phyloP scores from a whole-genome alignment of 371 early-diverging fungal genomes.

The Mortierella sp. region DNA sequence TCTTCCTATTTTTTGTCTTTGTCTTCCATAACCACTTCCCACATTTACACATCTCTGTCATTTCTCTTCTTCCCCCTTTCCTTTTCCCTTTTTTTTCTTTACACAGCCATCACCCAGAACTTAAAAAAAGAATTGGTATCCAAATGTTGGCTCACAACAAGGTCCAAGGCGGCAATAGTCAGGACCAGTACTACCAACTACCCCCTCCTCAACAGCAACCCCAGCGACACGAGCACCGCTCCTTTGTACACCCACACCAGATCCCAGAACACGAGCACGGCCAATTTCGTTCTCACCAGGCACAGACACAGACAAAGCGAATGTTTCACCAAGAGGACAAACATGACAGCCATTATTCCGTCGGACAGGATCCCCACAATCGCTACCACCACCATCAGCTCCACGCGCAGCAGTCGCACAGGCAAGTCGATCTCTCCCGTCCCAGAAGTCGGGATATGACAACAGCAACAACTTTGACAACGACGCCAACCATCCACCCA shows the following conservation, averaged over 20 bases:
- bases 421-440: background rate
- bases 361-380: background rate
- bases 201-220: background rate
- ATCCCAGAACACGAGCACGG: background rate
- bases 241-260: background rate
- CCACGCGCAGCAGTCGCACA: constrained; percentile 5
- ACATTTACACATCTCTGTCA: background rate
- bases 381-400: constrained; percentile 6
- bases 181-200: background rate
- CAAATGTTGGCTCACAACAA: constrained; percentile 46
- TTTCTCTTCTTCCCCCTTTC: background rate
- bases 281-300: background rate
- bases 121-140: constrained; percentile 5
- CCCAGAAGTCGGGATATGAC: background rate
- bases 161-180: constrained; percentile 12
- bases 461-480: background rate
- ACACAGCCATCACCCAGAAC: constrained; percentile 7
- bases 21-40: background rate
- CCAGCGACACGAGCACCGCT: constrained; percentile 3
- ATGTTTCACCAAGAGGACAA: background rate
- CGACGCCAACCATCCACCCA: constrained; percentile 29
- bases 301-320: constrained; percentile 3
- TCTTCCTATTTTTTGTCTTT: background rate
- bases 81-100: background rate
- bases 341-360: background rate